Evolutionary conservation across 1,284 basidiomycete species (phyloP).

Genomic region (Wallemia hederae): DNA sequence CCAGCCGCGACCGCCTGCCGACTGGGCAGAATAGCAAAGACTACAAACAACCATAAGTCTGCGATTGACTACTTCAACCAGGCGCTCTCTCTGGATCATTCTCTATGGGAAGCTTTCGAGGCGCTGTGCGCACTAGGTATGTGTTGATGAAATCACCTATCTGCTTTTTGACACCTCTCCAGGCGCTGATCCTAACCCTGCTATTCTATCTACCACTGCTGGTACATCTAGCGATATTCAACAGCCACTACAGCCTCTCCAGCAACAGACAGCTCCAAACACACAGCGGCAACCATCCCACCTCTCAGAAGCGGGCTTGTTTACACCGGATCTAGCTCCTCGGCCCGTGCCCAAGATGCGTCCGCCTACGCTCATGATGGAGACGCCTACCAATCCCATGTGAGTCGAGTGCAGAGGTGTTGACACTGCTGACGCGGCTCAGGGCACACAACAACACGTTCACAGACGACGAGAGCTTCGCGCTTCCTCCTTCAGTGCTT

Average conservation of each 20-base stretch:
- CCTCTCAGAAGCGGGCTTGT: background rate
- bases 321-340: background rate
- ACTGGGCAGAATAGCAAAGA: background rate
- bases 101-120: conserved; percentile 80
- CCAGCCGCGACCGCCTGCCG: background rate
- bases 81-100: conserved; percentile 42
- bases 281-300: background rate
- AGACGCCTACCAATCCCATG: background rate
- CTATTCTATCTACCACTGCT: conserved; percentile 7
- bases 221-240: no score
- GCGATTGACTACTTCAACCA: conserved; percentile 28
- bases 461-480: background rate
- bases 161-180: background rate
- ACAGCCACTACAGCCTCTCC: conserved; percentile 5
- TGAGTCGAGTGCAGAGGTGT: background rate
- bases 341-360: background rate
- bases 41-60: background rate
- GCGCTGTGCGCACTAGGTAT: conserved; percentile 62
- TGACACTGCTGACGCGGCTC: background rate
- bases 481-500: background rate
- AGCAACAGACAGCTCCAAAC: conserved; percentile 2
- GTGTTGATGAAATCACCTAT: conserved; percentile 10
- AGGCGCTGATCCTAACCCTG: background rate
- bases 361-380: background rate
- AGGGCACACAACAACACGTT: background rate